Conservation (phyloP, 2,329 filamentous ascomycete species). For the Ceratocystis diversiconidia region DNA sequence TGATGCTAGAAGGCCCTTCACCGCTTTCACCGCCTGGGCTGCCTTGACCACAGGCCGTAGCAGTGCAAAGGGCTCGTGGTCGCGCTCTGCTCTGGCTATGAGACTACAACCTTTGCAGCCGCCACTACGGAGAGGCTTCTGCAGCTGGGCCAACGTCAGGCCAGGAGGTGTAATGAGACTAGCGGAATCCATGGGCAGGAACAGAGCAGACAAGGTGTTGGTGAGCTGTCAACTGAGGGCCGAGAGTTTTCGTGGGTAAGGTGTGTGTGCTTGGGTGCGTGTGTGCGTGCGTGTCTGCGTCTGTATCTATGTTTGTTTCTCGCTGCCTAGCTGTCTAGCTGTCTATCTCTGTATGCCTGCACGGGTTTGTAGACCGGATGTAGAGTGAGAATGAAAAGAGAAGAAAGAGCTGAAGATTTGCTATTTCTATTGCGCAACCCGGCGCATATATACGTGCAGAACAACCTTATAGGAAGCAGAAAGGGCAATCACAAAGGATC, state of each 20-base stretch:
- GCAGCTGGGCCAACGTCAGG: background rate
- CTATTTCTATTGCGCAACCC: background rate
- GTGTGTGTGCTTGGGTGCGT: no score
- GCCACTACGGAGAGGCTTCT: background rate
- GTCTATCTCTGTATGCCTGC: no score
- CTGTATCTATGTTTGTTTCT: no score
- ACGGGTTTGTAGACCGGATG: background rate
- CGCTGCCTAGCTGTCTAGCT: no score
- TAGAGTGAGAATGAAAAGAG: background rate
- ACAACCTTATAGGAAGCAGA: background rate
- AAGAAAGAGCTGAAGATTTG: no score
- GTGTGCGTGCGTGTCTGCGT: no score
- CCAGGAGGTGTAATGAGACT: background rate
- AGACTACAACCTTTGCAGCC: background rate
- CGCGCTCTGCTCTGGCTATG: background rate
- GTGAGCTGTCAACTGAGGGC: no score
- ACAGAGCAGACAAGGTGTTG: background rate
- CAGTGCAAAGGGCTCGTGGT: background rate
- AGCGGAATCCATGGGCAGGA: background rate
- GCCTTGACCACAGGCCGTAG: background rate
- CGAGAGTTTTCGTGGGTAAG: no score
- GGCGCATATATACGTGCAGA: background rate
- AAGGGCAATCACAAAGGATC: background rate
- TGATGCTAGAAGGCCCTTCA: background rate
- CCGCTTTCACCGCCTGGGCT: background rate